A percentile compares a stretch with the other conserved stretches of the same genome.
These are phyloP conservation scores for Podila epigama DNA, from an alignment of 192 early-diverging fungal species.

Conservation along the genomic window DNA sequence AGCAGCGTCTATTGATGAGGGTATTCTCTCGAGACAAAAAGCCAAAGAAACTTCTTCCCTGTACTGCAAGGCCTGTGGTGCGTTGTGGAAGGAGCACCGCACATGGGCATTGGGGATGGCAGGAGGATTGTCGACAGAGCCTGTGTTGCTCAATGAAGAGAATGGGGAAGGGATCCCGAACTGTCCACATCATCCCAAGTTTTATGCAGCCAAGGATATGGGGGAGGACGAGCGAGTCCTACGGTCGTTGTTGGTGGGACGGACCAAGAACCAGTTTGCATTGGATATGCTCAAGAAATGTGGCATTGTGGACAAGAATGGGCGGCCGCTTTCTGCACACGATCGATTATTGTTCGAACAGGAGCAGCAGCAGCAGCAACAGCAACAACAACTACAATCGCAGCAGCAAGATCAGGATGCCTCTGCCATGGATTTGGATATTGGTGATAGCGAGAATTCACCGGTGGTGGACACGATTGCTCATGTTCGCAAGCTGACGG, in stretches of 20 bases:
- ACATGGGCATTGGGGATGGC: conserved; percentile 21
- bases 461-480: conserved; percentile 5
- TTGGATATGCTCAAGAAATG: conserved; percentile 40
- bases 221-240: conserved; percentile 21
- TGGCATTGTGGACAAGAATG: conserved; percentile 39
- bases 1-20: conserved; percentile 20
- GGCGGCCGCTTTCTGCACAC: conserved; percentile 26
- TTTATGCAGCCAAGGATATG: conserved; percentile 31
- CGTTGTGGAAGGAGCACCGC: conserved; percentile 35
- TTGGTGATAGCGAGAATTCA: conserved; percentile 34
- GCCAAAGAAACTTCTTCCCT: conserved; percentile 28
- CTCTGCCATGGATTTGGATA: conserved; percentile 41
- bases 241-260: conserved; percentile 17
- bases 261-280: conserved; percentile 44
- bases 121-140: conserved; percentile 16
- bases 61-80: conserved; percentile 41
- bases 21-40: neutral
- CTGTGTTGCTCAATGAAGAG: conserved; percentile 33
- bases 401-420: neutral
- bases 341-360: conserved; percentile 27
- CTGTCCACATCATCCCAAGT: conserved; percentile 36
- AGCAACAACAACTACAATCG: no score
- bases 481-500: conserved; percentile 16
- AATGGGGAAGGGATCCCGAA: conserved; percentile 30
- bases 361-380: conserved; percentile 7